Conservation (phyloP, 2,329 filamentous ascomycete species). For the Rhynchosporium graminicola region DNA sequence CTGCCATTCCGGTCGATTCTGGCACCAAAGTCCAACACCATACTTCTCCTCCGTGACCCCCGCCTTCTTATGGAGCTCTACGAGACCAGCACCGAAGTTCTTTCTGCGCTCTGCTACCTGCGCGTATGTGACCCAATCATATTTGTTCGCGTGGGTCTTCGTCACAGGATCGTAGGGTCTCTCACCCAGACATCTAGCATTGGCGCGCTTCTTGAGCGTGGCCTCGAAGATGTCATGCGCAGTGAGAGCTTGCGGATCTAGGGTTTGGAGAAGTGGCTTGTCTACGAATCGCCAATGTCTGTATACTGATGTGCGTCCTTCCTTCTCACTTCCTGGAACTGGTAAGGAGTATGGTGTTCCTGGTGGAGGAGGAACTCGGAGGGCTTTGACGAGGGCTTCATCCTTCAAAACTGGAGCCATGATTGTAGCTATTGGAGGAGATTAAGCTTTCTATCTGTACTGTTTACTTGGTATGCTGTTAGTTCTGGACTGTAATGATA, state of each 20-base stretch:
- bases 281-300: constrained; percentile 79
- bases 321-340: constrained; percentile 71
- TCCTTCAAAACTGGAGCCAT: constrained; percentile 35
- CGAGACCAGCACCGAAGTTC: constrained; percentile 82
- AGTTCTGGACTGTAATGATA: not conserved
- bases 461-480: not conserved
- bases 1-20: constrained; percentile 89
- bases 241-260: constrained; percentile 71
- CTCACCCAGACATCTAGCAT: constrained; percentile 74
- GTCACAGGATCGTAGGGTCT: constrained; percentile 76
- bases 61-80: constrained; percentile 74
- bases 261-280: constrained; percentile 67
- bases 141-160: constrained; percentile 68
- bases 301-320: constrained; percentile 76
- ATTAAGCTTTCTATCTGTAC: not conserved
- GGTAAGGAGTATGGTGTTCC: constrained; percentile 70
- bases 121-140: constrained; percentile 80
- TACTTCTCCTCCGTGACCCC: constrained; percentile 68
- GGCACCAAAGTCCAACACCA: constrained; percentile 81
- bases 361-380: constrained; percentile 37
- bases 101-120: constrained; percentile 77
- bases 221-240: constrained; percentile 80
- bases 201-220: constrained; percentile 61
- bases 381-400: constrained; percentile 30
- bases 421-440: constrained; percentile 3